Evolutionary conservation across 768 basidiomycete genomes (phyloP), one percentile per base, ranked within the genome.

Genomic region (Xerocomus spinulosus): DNA sequence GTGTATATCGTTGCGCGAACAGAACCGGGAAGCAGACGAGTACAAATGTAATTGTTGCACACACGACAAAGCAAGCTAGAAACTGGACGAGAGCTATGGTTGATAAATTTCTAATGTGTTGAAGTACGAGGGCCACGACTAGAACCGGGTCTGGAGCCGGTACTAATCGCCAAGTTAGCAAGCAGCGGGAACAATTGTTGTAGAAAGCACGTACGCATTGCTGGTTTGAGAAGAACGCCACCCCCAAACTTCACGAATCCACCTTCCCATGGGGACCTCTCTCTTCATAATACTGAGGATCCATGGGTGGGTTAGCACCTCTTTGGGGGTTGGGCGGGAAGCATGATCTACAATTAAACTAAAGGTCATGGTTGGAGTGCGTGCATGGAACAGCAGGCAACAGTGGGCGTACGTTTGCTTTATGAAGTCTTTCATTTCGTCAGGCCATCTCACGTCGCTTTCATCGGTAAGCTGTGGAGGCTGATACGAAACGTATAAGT

Each of bases 361-460:
- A 53, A 25, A 14, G 51, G 44, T 10, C n/a, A 41, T 14, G 55
- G 29, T 13, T 40, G 8, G 28, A 34, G 51, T 28, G 46, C 49
- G 46, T 37, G 34, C 20, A 33, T 30, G 20, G 17, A 8, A 37
- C 21, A 18, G 32, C 40, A 46, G 55, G 40, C 23, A 32, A 50
- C 7, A 33, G 12, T 18, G 17, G 15, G 73, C 88, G 60, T 63
- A 94, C 93, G 89, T 82, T 61, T 80, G 75, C 61, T 77, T 82
- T 69, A 95, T 83, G 69, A 95, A 96, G 56, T 92, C 86, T 67
- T 94, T 95, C 86, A 95, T 92, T 21, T 82, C 81, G 26, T 81
- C 73, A 52, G 81, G 83, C 87, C 91, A 95, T 51, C 53, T 70
- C 54, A 73, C 63, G 26, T 77, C 70, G 18, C 79, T 66, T 61